Evolutionary conservation across 352 stramenopile genomes (phyloP), one percentile per base, ranked within the genome.

Genomic region (Thalassiosira tumida): DNA sequence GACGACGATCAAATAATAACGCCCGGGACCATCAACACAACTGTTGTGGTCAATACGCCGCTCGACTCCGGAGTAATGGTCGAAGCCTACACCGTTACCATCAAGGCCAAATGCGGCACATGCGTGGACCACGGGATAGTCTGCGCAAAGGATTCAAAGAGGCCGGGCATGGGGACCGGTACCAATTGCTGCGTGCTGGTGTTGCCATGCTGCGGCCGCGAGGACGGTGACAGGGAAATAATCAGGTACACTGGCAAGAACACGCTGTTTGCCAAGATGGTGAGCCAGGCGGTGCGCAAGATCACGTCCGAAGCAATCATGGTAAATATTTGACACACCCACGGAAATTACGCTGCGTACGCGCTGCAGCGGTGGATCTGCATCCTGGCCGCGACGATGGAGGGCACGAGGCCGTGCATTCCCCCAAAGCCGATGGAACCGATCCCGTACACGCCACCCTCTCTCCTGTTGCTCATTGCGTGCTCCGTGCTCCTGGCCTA

Each of bases 21-120:
- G 77, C 75, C 72, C 29, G 91, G 91, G 31, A 95, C 91, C 15
- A 94, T 95, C 73, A 95, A 95, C 38, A 94, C 91, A 24, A 84
- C 94, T 37, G 65, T 95, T 1, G 50, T 95, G 17, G 67, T 89
- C 26, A 87, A 93, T 47, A 69, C 72, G 26, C 75, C 81, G 29
- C 59, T 93, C 4, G 62, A 74, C n/a, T 37, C 69, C 70, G 38
- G 50, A 21, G 91, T 88, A 1, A 51, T 82, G 64, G 47, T 95
- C 7, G 91, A 95, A 78, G 86, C 91, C 0, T 95, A 95, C 75
- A 75, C 88, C 14, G 83, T 95, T 38, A 88, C 88, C 21, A 85
- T 95, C 15, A 88, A 95, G 65, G 88, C 91, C n/a, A 95, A 93
- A 82, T 91, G 88, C 73, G 10, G 7, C 26, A 77, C 81, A 0